Percentiles rank a stretch among this genome's conserved stretches.
These are phyloP conservation scores for Litchi chinensis DNA, from an alignment of 345 rosid species.

Conservation along the genomic window DNA sequence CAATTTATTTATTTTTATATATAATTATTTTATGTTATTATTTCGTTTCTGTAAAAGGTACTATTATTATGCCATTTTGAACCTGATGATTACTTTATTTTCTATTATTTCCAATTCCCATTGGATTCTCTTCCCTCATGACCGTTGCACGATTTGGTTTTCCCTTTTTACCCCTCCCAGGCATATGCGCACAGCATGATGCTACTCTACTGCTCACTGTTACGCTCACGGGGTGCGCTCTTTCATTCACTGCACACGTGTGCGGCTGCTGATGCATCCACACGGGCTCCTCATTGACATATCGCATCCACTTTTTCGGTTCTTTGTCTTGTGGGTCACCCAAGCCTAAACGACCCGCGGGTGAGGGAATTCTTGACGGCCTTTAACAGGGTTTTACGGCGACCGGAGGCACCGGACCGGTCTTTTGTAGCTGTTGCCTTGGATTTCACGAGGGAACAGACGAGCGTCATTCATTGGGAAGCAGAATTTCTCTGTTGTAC, in stretches of 20 bases:
- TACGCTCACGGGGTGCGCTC: constrained; percentile 19
- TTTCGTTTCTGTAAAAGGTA: neutral
- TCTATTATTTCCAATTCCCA: neutral
- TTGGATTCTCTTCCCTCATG: constrained; percentile 27
- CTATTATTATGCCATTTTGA: constrained; percentile 1
- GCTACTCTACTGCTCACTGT: neutral
- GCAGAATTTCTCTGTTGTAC: neutral
- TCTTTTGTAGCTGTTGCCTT: neutral
- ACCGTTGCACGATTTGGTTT: constrained; percentile 4
- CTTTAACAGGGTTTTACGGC: neutral
- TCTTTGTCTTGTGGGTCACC: neutral
- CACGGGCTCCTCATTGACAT: constrained; percentile 11
- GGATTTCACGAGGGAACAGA: constrained; percentile 5
- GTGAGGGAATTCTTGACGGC: neutral
- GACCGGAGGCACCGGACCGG: neutral
- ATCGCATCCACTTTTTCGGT: neutral
- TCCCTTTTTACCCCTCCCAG: constrained; percentile 23
- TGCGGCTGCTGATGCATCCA: constrained; percentile 23
- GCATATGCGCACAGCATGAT: neutral
- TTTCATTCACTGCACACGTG: constrained; percentile 19
- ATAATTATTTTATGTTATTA: too few relatives aligned
- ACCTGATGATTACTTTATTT: neutral
- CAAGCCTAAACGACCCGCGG: neutral
- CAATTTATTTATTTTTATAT: too few relatives aligned
- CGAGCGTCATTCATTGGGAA: constrained; percentile 14